A percentile compares a stretch with the other conserved stretches of the same genome.
phyloP scores from a whole-genome alignment of 768 basidiomycete genomes.

The Termitomyces sp. region DNA sequence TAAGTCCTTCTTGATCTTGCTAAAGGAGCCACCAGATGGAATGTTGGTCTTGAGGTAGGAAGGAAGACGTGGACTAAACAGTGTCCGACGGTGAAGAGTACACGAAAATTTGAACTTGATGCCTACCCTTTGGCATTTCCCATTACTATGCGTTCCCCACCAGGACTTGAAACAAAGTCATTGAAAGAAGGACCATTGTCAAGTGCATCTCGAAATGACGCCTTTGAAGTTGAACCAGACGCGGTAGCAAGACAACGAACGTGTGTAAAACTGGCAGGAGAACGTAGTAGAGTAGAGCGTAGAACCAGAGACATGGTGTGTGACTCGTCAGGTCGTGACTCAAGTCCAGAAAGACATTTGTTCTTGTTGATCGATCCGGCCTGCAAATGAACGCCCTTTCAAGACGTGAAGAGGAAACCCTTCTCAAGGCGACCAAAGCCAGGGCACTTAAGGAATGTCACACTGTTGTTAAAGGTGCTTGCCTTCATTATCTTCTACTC shows the following conservation, averaged over 20 bases:
- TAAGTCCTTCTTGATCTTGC: constrained; percentile 92
- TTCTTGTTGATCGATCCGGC: not conserved
- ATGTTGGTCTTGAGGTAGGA: constrained; percentile 87
- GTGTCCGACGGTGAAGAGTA: not conserved
- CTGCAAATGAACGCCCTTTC: constrained; percentile 79
- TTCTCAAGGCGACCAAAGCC: constrained; percentile 78
- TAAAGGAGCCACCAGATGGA: constrained; percentile 84
- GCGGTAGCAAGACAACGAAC: constrained; percentile 44
- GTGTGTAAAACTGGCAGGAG: constrained; percentile 23
- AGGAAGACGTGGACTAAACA: constrained; percentile 74
- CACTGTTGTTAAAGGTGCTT: constrained; percentile 61
- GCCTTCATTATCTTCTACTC: not conserved
- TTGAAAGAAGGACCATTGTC: constrained; percentile 69
- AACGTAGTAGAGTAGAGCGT: constrained; percentile 9
- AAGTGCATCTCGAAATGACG: constrained; percentile 47
- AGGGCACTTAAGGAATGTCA: constrained; percentile 79
- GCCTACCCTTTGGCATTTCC: constrained; percentile 64
- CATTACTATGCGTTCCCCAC: constrained; percentile 54
- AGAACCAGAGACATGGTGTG: constrained; percentile 6
- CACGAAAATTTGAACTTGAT: not conserved
- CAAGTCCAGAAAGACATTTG: not conserved
- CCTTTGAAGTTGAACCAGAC: constrained; percentile 30
- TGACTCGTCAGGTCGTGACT: not conserved
- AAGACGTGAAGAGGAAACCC: constrained; percentile 81
- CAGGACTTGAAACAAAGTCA: constrained; percentile 58